A percentile compares a stretch with the other conserved stretches of the same genome.
These are phyloP conservation scores for Rhizoclosmatium sp. DNA, from an alignment of 192 early-diverging fungal species.

Conservation along the genomic window DNA sequence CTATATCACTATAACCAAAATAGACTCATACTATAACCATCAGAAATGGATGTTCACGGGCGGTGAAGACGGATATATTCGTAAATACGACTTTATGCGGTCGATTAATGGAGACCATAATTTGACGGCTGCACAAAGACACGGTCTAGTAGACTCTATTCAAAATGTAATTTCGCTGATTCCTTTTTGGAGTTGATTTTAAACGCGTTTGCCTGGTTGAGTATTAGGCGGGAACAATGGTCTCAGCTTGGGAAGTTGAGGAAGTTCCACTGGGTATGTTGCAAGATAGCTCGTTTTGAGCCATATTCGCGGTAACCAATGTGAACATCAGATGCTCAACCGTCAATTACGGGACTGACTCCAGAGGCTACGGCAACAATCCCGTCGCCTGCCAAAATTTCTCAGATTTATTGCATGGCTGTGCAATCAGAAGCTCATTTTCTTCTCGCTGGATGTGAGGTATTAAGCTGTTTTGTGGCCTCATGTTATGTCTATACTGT, in stretches of 20 bases:
- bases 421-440: constrained; percentile 94
- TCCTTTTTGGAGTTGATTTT: constrained; percentile 26
- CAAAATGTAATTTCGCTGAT: constrained; percentile 55
- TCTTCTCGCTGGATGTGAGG: constrained; percentile 79
- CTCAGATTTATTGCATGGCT: constrained; percentile 90
- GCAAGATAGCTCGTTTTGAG: not conserved
- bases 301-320: not conserved
- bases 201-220: constrained; percentile 41
- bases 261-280: constrained; percentile 59
- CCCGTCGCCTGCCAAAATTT: constrained; percentile 63
- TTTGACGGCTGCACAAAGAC: constrained; percentile 86
- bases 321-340: not conserved
- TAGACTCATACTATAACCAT: not conserved
- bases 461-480: constrained; percentile 25
- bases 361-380: constrained; percentile 21
- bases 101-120: constrained; percentile 82
- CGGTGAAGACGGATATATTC: constrained; percentile 91
- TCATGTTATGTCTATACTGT: not conserved
- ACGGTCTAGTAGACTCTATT: constrained; percentile 86
- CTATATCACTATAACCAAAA: not conserved
- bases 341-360: too few relatives aligned
- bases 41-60: constrained; percentile 63
- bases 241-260: constrained; percentile 88
- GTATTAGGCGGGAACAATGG: constrained; percentile 70
- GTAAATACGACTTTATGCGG: constrained; percentile 91